Evolutionary conservation across 805 yeast genomes (phyloP).

Genomic region (Barnettozyma botsteinii): DNA sequence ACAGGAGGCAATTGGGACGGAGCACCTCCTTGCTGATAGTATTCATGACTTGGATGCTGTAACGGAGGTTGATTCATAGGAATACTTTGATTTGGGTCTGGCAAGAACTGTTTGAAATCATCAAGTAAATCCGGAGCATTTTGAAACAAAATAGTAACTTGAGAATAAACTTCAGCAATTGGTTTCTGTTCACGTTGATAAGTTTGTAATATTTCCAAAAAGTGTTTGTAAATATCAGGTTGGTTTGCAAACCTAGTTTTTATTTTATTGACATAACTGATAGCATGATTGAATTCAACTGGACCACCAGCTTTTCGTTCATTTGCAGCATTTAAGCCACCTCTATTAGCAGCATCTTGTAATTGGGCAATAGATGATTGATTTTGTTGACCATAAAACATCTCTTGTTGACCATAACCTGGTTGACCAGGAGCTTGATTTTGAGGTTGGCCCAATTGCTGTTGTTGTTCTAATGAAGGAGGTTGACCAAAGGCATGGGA

Average conservation of each 20-base stretch:
- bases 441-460: constrained; percentile 12
- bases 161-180: constrained; percentile 90
- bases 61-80: constrained; percentile 16
- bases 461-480: constrained; percentile 10
- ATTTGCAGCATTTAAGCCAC: constrained; percentile 27
- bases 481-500: constrained; percentile 6
- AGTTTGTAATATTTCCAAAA: constrained; percentile 90
- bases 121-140: constrained; percentile 92
- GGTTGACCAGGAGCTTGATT: too few relatives aligned
- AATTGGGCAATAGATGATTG: constrained; percentile 28
- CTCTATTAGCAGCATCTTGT: constrained; percentile 34
- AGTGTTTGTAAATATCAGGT: constrained; percentile 93
- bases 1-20: constrained; percentile 71
- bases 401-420: constrained; percentile 7
- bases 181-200: constrained; percentile 96
- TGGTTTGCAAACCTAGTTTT: constrained; percentile 89
- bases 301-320: constrained; percentile 43
- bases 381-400: constrained; percentile 12
- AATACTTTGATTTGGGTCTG: constrained; percentile 44
- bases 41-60: constrained; percentile 18
- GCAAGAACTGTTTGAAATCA: constrained; percentile 92
- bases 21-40: constrained; percentile 21
- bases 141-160: constrained; percentile 81
- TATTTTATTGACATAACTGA: constrained; percentile 91
- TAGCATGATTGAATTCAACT: constrained; percentile 95